phyloP scores from a whole-genome alignment of 2,329 filamentous ascomycete species.

The Fonsecaea pedrosoi region DNA sequence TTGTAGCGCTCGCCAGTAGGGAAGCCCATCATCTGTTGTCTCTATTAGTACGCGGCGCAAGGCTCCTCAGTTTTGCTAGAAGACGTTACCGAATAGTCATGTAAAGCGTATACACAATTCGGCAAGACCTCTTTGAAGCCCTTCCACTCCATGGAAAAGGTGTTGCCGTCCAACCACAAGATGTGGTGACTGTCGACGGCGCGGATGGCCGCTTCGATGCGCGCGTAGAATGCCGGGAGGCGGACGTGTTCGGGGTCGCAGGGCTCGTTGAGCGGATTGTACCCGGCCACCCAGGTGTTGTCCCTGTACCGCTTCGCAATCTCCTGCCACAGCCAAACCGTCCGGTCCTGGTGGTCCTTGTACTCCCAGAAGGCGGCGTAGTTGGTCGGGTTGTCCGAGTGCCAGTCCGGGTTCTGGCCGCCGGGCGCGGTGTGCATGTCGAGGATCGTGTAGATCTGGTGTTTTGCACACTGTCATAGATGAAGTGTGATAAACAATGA shows the following conservation, averaged over 20 bases:
- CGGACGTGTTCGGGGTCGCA: constrained; percentile 55
- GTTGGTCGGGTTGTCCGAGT: constrained; percentile 55
- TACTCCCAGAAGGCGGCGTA: constrained; percentile 60
- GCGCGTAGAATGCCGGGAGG: constrained; percentile 54
- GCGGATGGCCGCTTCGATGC: constrained; percentile 55
- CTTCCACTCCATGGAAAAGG: constrained; percentile 54
- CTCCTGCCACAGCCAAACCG: constrained; percentile 57
- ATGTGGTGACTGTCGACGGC: constrained; percentile 55
- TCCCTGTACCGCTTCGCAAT: constrained; percentile 55
- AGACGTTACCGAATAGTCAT: constrained; percentile 42
- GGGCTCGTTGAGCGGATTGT: constrained; percentile 61
- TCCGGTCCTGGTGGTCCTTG: constrained; percentile 59
- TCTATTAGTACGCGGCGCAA: not conserved
- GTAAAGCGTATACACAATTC: constrained; percentile 55
- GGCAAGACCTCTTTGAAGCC: constrained; percentile 52
- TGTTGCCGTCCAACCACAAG: constrained; percentile 54
- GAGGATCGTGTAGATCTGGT: constrained; percentile 59
- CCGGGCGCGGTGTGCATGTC: constrained; percentile 59
- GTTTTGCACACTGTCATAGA: constrained; percentile 47
- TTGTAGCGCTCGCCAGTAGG: constrained; percentile 50
- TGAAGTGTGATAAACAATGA: too few relatives aligned
- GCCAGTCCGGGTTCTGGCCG: constrained; percentile 60
- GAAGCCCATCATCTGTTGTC: constrained; percentile 48
- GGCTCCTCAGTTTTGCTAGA: not conserved
- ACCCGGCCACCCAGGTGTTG: constrained; percentile 57